phyloP scores from a whole-genome alignment of 495 filamentous ascomycete species.

The Aspergillus campestris region DNA sequence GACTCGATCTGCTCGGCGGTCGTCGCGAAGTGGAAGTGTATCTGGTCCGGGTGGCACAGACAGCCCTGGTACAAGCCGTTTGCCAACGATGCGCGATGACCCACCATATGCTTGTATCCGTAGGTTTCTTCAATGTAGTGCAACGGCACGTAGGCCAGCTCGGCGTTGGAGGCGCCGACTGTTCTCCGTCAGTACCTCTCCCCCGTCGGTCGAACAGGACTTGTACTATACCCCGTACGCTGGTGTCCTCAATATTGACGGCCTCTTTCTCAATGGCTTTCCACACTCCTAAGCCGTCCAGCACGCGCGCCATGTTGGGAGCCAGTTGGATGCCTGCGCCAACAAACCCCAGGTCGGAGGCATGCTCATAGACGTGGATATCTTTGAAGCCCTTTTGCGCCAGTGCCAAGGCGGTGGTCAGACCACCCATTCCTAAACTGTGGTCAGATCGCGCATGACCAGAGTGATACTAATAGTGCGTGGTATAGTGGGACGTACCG shows the following conservation, averaged over 20 bases:
- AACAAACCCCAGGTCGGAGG: slow-evolving; percentile 68
- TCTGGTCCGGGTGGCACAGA: slow-evolving; percentile 44
- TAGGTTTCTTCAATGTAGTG: slow-evolving; percentile 58
- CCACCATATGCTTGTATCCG: slow-evolving; percentile 68
- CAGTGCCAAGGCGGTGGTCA: slow-evolving; percentile 62
- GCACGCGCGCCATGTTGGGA: slow-evolving; percentile 69
- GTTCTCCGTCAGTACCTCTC: neutral
- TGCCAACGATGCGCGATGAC: slow-evolving; percentile 68
- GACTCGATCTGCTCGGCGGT: slow-evolving; percentile 44
- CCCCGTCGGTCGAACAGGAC: neutral
- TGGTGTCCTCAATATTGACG: slow-evolving; percentile 44
- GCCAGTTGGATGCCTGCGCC: slow-evolving; percentile 78
- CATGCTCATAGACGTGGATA: slow-evolving; percentile 65
- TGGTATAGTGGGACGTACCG: slow-evolving; percentile 6
- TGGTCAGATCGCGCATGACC: neutral
- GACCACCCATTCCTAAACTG: slow-evolving; percentile 62
- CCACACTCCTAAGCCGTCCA: slow-evolving; percentile 63
- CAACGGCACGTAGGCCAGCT: slow-evolving; percentile 63
- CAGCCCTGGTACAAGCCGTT: slow-evolving; percentile 59
- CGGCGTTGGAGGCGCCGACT: slow-evolving; percentile 59
- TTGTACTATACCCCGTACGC: slow-evolving; percentile 37
- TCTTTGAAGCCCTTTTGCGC: slow-evolving; percentile 65
- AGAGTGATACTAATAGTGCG: neutral
- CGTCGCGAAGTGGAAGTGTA: slow-evolving; percentile 63
- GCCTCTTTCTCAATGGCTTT: slow-evolving; percentile 57